Evolutionary conservation across 768 basidiomycete genomes (phyloP), one percentile per base, ranked within the genome.

Genomic region (Kwoniella sp.): DNA sequence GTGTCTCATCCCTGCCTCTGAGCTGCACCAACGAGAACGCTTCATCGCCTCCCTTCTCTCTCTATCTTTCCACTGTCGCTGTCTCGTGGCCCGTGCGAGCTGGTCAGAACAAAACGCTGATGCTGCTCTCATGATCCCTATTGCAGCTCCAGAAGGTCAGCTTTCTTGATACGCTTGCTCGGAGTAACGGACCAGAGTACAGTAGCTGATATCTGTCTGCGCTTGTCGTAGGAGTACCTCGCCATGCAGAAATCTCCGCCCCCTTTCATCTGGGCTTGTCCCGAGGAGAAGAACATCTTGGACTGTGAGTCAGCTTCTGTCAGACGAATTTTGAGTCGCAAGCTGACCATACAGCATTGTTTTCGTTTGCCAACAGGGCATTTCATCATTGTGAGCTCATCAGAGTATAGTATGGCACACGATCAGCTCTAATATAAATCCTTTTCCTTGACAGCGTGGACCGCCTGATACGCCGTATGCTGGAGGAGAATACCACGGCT

Each of bases 201-300:
- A 37, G 7, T 51, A 25, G 48, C 29, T 62, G 55, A 48, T 31
- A 22, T 38, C 25, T 29, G 26, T 31, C 8, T 52, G 20, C 17
- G 17, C 7, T 5, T 92, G 67, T 83, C 85, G 37, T 93, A 95
- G 82, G 94, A 97, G 84, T 93, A 89, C 82, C 86, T 90, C 73
- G 84, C 86, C 55, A 95, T 97, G 91, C 92, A 95, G 82, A 89
- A 83, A 76, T 89, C 90, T 66, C 92, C 95, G 15, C 95, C 95
- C 0, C 95, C 95, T 66, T 98, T 93, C 81, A 89, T 97, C 23
- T 94, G 91, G 89, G 94, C 95, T 41, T 86, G 86, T 30, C 95
- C 95, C 15, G 93, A 96, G 74, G 95, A 98, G 86, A 93, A 93
- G 88, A 95, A 97, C 81, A 94, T 97, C 73, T 81, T 97, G 56